Evolutionary conservation across 208 protist species (phyloP).

Genomic region (Crithidia bombi): DNA sequence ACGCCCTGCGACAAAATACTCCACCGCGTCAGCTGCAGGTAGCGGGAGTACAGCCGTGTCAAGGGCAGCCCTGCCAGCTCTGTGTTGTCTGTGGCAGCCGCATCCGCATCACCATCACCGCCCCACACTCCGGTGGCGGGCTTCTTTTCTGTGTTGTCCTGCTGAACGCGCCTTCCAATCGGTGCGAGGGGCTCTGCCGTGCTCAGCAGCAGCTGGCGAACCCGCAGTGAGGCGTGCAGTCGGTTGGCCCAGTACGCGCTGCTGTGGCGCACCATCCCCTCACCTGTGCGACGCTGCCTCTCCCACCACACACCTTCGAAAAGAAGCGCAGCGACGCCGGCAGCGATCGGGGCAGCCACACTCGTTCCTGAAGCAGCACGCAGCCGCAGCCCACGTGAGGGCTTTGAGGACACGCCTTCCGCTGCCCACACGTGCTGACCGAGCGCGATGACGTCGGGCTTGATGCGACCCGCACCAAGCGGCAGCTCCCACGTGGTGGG

Average conservation of each 20-base stretch:
- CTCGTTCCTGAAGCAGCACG: conserved; percentile 92
- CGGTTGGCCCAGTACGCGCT: conserved; percentile 5
- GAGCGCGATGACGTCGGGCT: conserved; percentile 96
- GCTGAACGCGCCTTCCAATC: neutral
- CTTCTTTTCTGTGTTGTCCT: neutral
- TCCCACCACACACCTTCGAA: conserved; percentile 47
- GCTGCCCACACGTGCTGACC: conserved; percentile 58
- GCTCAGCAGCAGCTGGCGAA: conserved; percentile 17
- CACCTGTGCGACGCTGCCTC: neutral
- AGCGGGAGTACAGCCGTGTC: conserved; percentile 39
- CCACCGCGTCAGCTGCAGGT: conserved; percentile 46
- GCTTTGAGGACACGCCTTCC: conserved; percentile 34
- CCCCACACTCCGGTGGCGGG: neutral
- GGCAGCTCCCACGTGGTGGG: conserved; percentile 96
- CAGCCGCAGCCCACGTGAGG: conserved; percentile 33
- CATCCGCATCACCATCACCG: neutral
- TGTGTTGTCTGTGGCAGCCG: neutral
- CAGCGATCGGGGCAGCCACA: conserved; percentile 95
- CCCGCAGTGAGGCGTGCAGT: conserved; percentile 6
- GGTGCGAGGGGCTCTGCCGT: conserved; percentile 19
- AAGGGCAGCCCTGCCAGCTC: conserved; percentile 36
- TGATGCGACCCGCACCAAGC: conserved; percentile 92
- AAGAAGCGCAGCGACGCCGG: conserved; percentile 91
- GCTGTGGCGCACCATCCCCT: neutral
- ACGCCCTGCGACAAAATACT: conserved; percentile 62